Percentiles rank a stretch among this genome's conserved stretches.
Evolutionary conservation across 192 early-diverging fungal genomes (phyloP).

Genomic region (Mortierella hygrophila): DNA sequence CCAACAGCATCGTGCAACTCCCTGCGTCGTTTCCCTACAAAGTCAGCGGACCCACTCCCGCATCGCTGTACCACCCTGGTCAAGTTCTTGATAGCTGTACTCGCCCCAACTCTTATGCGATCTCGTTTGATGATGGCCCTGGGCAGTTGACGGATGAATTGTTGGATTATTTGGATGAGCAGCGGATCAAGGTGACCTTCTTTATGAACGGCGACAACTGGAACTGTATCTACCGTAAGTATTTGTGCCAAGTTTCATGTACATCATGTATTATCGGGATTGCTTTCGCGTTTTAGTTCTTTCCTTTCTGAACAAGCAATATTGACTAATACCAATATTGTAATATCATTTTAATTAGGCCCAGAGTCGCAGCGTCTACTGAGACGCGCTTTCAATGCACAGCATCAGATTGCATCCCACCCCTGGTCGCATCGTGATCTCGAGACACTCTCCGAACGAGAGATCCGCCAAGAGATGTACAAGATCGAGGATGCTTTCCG

Average conservation of each 20-base stretch:
- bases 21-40: conserved; percentile 33
- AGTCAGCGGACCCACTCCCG: conserved; percentile 24
- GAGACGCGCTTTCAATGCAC: conserved; percentile 46
- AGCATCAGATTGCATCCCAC: conserved; percentile 74
- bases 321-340: not conserved
- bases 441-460: conserved; percentile 52
- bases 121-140: conserved; percentile 81
- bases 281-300: no score
- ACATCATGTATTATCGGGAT: no score
- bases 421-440: conserved; percentile 69
- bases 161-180: conserved; percentile 64
- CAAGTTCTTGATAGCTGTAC: conserved; percentile 33
- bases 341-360: conserved; percentile 5
- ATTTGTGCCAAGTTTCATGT: conserved; percentile 15
- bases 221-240: conserved; percentile 57
- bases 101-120: conserved; percentile 44
- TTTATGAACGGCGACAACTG: conserved; percentile 71
- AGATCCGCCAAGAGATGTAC: conserved; percentile 62
- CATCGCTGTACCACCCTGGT: conserved; percentile 17
- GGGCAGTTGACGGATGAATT: conserved; percentile 63
- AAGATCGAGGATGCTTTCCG: conserved; percentile 64
- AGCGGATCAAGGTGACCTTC: conserved; percentile 75
- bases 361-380: conserved; percentile 36
- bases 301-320: no score
- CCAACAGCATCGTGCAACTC: not conserved